Evolutionary conservation across 2,329 filamentous ascomycete species (phyloP).

Genomic region (Septoria linicola): DNA sequence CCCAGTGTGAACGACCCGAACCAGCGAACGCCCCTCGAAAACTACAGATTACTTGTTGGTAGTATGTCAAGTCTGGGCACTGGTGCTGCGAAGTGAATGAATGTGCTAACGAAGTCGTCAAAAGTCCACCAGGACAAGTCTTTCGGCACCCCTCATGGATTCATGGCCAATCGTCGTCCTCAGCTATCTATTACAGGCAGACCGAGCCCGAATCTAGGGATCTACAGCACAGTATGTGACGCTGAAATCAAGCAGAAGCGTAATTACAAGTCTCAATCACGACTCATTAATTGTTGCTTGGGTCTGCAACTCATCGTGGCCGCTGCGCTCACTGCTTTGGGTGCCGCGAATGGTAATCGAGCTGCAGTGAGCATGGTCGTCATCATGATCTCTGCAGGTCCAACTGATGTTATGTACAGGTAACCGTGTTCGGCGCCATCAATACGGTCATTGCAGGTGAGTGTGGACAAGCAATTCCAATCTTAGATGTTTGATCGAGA

Average conservation of each 20-base stretch:
- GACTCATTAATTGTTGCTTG: conserved; percentile 23
- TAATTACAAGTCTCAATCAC: conserved; percentile 20
- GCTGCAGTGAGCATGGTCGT: conserved; percentile 16
- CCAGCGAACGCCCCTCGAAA: conserved; percentile 7
- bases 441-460: conserved; percentile 25
- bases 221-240: conserved; percentile 25
- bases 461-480: too few species aligned
- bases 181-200: conserved; percentile 13
- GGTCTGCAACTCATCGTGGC: conserved; percentile 27
- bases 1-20: conserved; percentile 11
- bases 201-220: conserved; percentile 23
- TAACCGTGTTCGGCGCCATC: conserved; percentile 27
- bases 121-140: conserved; percentile 25
- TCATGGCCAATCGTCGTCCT: conserved; percentile 19
- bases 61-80: conserved; percentile 15
- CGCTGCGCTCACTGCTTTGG: conserved; percentile 26
- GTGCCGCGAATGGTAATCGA: conserved; percentile 20
- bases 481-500: too few species aligned
- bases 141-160: conserved; percentile 20
- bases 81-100: background rate
- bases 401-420: conserved; percentile 7
- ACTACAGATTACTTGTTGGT: conserved; percentile 25
- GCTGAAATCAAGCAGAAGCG: conserved; percentile 25
- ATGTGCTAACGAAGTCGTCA: conserved; percentile 1
- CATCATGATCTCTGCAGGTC: background rate